phyloP scores from a whole-genome alignment of 345 rosid genomes.

The Salix purpurea region DNA sequence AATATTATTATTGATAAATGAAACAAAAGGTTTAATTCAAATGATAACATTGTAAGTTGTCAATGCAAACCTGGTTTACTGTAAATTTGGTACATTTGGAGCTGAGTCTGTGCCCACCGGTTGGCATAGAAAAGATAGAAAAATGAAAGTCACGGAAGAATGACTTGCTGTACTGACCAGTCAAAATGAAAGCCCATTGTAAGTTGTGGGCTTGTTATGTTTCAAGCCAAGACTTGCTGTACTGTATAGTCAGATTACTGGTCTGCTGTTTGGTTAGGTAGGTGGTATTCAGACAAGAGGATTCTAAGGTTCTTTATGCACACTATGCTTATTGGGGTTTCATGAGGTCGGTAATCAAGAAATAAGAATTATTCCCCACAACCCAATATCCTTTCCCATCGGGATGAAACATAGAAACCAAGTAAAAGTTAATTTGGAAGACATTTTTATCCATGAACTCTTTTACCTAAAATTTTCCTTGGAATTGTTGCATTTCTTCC shows the following conservation, averaged over 20 bases:
- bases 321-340: neutral
- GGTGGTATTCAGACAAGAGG: neutral
- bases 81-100: neutral
- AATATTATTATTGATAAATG: neutral
- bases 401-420: neutral
- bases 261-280: neutral
- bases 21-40: neutral
- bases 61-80: neutral
- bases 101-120: neutral
- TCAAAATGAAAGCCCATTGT: too few relatives aligned
- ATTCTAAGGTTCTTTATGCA: neutral
- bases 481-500: neutral
- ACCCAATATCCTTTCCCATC: neutral
- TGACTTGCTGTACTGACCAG: neutral
- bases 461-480: neutral
- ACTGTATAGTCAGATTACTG: neutral
- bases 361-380: neutral
- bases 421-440: neutral
- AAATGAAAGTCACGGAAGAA: neutral
- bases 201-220: neutral
- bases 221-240: neutral
- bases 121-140: neutral
- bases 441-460: neutral
- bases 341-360: neutral
- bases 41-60: neutral